Evolutionary conservation across 2,329 filamentous ascomycete species (phyloP), one percentile per base, ranked within the genome.

Genomic region (Trichoderma sp.): DNA sequence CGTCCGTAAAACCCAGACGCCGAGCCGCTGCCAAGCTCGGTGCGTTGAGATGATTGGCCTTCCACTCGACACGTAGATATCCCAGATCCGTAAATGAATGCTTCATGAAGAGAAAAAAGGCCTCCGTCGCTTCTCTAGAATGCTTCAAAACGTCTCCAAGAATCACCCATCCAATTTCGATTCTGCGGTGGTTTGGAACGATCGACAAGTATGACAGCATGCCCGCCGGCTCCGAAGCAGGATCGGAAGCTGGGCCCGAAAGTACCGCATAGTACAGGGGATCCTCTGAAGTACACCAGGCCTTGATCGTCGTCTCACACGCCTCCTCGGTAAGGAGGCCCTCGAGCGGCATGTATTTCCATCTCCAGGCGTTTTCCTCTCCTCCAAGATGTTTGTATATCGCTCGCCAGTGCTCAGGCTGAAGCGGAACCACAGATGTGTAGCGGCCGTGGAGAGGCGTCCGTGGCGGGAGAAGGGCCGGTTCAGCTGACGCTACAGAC

Each of bases 11-110:
- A 0, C 89, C 89, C 9, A 89, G 74, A 2, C 89, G 78, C 70
- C 77, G 67, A 0, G 88, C 89, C 0, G 88, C 87, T 4, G 81
- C 77, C 15, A 81, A 77, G 53, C 86, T 88, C 0, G 83, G 78
- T 39, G 71, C 78, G 72, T 90, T 90, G 12, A 87, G 76, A 17
- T 80, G 71, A 73, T 90, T 83, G 64, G 86, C 87, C 72, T 90
- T 90, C 88, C 89, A 90, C 74, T 90, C 87, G 4, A 89, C 82
- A 8, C 88, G 79, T 4, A 83, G 75, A 73, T 86, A 88, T 0
- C 83, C 81, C 25, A 89, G 73, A 2, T 81, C 79, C 4, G 85
- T 72, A 70, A 90, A 86, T 0, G 82, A 82, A 65, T 86, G 79
- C 42, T 78, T 78, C 52, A 86, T 80, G n/a, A 89, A 74, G 1